Percentiles rank a stretch among this genome's conserved stretches.
Conservation (phyloP, 371 early-diverging fungal genomes). For the Rhizopus stolonifer region DNA sequence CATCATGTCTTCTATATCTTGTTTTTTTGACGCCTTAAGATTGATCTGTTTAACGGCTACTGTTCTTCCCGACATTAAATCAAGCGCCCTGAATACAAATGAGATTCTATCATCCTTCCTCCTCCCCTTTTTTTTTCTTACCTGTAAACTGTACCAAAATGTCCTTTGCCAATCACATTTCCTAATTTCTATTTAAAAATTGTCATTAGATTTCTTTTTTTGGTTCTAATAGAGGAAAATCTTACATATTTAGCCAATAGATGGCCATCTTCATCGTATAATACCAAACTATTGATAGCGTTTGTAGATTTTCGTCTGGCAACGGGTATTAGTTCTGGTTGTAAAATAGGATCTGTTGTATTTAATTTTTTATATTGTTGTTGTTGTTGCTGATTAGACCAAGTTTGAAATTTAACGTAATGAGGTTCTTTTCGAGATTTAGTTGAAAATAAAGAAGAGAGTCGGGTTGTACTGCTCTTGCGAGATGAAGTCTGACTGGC, state of each 20-base stretch:
- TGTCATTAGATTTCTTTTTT: not conserved
- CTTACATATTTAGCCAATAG: constrained; percentile 55
- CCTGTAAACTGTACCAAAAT: constrained; percentile 85
- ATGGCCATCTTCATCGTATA: constrained; percentile 51
- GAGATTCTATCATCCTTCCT: too few species aligned
- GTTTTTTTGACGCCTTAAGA: constrained; percentile 52
- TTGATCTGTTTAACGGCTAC: constrained; percentile 88
- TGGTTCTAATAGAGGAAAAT: too few species aligned
- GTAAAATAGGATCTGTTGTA: not conserved
- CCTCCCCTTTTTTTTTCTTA: too few species aligned
- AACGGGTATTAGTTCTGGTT: not conserved
- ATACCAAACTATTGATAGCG: constrained; percentile 1
- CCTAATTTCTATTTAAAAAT: constrained; percentile 66
- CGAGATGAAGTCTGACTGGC: constrained; percentile 9
- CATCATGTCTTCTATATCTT: constrained; percentile 30
- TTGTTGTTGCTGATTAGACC: constrained; percentile 12
- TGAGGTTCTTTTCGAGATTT: constrained; percentile 13
- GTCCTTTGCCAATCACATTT: constrained; percentile 90
- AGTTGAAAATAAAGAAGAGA: constrained; percentile 16
- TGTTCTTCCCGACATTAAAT: constrained; percentile 83
- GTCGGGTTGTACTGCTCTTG: not conserved
- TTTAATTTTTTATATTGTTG: constrained; percentile 1
- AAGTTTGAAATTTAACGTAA: constrained; percentile 23
- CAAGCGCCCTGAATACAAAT: constrained; percentile 61
- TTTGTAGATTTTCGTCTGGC: constrained; percentile 6